A percentile compares a stretch with the other conserved stretches of the same genome.
phyloP scores from a whole-genome alignment of 1,139 yeast genomes.

The Kluyveromyces sp. region DNA sequence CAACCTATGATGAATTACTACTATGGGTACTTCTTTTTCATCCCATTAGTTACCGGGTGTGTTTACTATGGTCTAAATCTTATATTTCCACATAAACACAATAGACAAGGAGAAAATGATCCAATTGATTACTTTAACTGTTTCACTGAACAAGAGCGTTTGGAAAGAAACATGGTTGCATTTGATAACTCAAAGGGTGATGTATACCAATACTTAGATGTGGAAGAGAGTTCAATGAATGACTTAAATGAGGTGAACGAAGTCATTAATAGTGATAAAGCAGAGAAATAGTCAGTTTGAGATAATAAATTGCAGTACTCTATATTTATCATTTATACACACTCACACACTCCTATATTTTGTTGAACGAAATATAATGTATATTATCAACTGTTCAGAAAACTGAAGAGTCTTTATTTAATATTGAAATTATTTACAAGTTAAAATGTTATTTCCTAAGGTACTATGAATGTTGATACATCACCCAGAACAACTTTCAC shows the following conservation, averaged over 20 bases:
- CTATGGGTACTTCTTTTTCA: conserved; percentile 20
- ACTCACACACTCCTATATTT: too few species aligned
- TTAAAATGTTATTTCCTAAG: neutral
- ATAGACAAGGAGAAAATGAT: conserved; percentile 30
- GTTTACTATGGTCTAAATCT: conserved; percentile 1
- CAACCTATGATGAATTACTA: conserved; percentile 16
- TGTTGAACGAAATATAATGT: neutral
- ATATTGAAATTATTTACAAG: neutral
- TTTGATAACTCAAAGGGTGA: conserved; percentile 4
- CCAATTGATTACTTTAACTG: conserved; percentile 32
- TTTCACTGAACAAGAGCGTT: conserved; percentile 24
- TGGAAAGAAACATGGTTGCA: conserved; percentile 12
- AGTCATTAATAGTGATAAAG: too few species aligned
- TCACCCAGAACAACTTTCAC: conserved; percentile 12
- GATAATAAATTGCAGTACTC: too few species aligned
- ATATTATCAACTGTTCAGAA: neutral
- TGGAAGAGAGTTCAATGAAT: conserved; percentile 2
- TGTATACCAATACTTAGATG: conserved; percentile 6
- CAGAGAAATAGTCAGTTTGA: too few species aligned
- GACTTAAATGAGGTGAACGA: neutral
- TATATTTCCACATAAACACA: conserved; percentile 11
- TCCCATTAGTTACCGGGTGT: neutral
- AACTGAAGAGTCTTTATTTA: neutral
- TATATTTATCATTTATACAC: too few species aligned
- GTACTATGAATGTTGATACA: neutral